Percentiles rank a stretch among this genome's conserved stretches.
Conservation (phyloP, 768 basidiomycete genomes). For the Cyclocybe cylindracea region DNA sequence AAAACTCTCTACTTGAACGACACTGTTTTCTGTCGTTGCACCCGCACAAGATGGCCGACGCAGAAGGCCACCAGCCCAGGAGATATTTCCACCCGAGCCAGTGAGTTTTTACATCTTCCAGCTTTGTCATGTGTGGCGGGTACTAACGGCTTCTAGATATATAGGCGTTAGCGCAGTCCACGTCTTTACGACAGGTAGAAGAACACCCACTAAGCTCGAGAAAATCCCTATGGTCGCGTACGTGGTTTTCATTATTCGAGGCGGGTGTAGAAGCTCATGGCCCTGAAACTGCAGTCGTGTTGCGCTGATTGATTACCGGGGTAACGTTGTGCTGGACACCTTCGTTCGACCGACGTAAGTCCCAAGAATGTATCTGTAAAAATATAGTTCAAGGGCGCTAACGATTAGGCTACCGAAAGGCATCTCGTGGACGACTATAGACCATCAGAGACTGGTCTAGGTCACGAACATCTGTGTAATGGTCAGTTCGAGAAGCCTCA, state of each 20-base stretch:
- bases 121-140: background rate
- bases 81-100: no score
- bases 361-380: background rate
- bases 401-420: constrained; percentile 23
- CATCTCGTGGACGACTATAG: constrained; percentile 50
- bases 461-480: constrained; percentile 35
- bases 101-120: no score
- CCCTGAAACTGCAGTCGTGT: constrained; percentile 41
- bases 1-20: no score
- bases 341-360: constrained; percentile 57
- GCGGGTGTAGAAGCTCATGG: background rate
- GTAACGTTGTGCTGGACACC: constrained; percentile 45
- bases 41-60: no score
- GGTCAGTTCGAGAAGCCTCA: constrained; percentile 28
- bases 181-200: constrained; percentile 40
- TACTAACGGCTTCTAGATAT: constrained; percentile 31
- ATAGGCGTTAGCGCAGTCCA: constrained; percentile 46
- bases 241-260: constrained; percentile 19
- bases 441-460: constrained; percentile 46
- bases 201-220: constrained; percentile 21
- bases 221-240: constrained; percentile 55
- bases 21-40: no score
- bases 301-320: constrained; percentile 50
- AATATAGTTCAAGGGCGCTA: background rate
- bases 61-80: no score